Percentiles rank a stretch among this genome's conserved stretches.
Conservation (phyloP, 805 yeast species). For the Candida nemodendra region DNA sequence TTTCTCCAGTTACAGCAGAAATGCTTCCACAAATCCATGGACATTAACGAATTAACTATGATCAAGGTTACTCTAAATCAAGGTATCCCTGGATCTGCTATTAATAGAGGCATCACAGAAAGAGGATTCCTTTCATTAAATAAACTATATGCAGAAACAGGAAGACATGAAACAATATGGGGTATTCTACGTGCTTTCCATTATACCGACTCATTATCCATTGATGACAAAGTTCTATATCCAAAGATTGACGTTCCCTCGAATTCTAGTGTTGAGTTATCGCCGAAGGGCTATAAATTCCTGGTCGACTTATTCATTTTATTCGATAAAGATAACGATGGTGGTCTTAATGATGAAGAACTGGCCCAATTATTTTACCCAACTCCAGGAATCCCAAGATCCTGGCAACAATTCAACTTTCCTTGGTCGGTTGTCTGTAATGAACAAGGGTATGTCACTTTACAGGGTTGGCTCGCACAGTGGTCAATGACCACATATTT, state of each 20-base stretch:
- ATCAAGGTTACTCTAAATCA: slow-evolving; percentile 38
- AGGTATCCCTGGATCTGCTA: slow-evolving; percentile 30
- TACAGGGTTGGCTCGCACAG: slow-evolving; percentile 98
- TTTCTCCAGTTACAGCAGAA: slow-evolving; percentile 65
- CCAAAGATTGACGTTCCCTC: slow-evolving; percentile 77
- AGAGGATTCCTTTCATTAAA: slow-evolving; percentile 78
- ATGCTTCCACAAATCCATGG: slow-evolving; percentile 62
- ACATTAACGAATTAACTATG: slow-evolving; percentile 46
- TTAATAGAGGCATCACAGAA: slow-evolving; percentile 56
- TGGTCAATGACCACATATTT: slow-evolving; percentile 96
- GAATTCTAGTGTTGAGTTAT: slow-evolving; percentile 80
- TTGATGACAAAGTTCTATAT: slow-evolving; percentile 73
- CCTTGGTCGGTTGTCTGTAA: slow-evolving; percentile 88
- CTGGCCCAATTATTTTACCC: slow-evolving; percentile 70
- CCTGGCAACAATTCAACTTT: slow-evolving; percentile 84
- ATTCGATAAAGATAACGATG: slow-evolving; percentile 95
- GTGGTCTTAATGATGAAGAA: slow-evolving; percentile 82
- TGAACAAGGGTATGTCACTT: slow-evolving; percentile 83
- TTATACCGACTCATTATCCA: slow-evolving; percentile 87
- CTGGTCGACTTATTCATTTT: slow-evolving; percentile 84
- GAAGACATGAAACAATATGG: slow-evolving; percentile 97
- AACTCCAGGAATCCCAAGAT: slow-evolving; percentile 87
- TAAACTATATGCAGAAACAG: slow-evolving; percentile 82
- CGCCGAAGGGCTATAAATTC: slow-evolving; percentile 90
- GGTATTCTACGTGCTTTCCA: slow-evolving; percentile 85